These are phyloP conservation scores for Parafenestella ontariensis DNA, from an alignment of 2,329 filamentous ascomycete species.

Conservation along the genomic window DNA sequence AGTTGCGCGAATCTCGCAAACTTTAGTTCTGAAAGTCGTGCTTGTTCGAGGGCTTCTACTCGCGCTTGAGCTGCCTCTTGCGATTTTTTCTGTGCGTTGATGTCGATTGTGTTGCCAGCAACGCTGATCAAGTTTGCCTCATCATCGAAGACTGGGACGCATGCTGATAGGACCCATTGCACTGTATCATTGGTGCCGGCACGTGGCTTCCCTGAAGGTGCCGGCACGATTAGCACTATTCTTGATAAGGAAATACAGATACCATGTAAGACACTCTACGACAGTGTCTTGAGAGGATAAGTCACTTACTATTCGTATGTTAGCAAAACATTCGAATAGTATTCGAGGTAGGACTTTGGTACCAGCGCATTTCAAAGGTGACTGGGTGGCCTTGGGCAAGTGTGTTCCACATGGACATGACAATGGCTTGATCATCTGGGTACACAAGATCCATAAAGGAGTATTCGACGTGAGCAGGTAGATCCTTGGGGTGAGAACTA, in stretches of 20 bases:
- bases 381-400: conserved; percentile 32
- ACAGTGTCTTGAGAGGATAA: too few relatives aligned
- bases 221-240: too few relatives aligned
- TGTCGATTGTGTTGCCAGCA: conserved; percentile 42
- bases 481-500: conserved; percentile 30
- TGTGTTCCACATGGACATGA: conserved; percentile 42
- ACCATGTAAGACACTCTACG: too few relatives aligned
- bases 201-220: conserved; percentile 35
- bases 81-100: conserved; percentile 40
- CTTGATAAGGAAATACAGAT: too few relatives aligned
- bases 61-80: conserved; percentile 28
- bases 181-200: conserved; percentile 16
- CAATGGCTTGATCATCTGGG: conserved; percentile 30
- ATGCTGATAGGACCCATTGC: conserved; percentile 41
- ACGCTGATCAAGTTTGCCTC: conserved; percentile 34
- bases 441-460: conserved; percentile 42
- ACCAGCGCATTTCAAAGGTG: conserved; percentile 47
- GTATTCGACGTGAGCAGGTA: conserved; percentile 29
- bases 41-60: conserved; percentile 36
- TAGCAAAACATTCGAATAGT: too few relatives aligned
- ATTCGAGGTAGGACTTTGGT: too few relatives aligned
- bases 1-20: conserved; percentile 36
- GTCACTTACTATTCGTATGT: too few relatives aligned
- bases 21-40: conserved; percentile 31
- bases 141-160: conserved; percentile 39